Percentiles rank a stretch among this genome's conserved stretches.
phyloP scores from a whole-genome alignment of 805 yeast genomes.

The Starmerella cellae region DNA sequence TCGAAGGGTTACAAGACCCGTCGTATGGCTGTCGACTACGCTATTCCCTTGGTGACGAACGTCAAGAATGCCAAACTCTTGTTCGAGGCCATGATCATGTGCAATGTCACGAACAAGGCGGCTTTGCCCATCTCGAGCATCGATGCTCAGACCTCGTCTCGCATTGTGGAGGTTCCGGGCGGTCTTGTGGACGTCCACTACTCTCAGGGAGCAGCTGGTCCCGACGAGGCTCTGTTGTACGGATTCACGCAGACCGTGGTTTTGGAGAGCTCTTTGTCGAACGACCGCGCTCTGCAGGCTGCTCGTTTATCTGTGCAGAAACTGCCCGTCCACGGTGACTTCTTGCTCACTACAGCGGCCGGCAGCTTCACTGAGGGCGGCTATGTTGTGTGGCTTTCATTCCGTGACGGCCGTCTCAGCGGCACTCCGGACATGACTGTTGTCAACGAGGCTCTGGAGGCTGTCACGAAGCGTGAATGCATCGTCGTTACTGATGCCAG shows the following conservation, averaged over 20 bases:
- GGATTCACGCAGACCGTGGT: conserved; percentile 82
- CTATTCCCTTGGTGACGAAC: conserved; percentile 93
- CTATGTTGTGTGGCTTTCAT: conserved; percentile 51
- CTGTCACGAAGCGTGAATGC: conserved; percentile 60
- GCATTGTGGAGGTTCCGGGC: conserved; percentile 59
- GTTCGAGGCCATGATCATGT: conserved; percentile 53
- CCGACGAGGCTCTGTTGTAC: conserved; percentile 60
- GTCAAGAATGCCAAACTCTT: conserved; percentile 93
- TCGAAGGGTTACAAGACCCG: conserved; percentile 96
- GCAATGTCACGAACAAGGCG: conserved; percentile 34
- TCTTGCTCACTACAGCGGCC: conserved; percentile 70
- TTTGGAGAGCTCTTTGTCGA: conserved; percentile 49
- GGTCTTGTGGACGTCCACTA: conserved; percentile 77
- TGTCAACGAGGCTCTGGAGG: conserved; percentile 51
- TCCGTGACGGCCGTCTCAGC: conserved; percentile 30
- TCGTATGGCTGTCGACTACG: conserved; percentile 99
- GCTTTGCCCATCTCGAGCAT: conserved; percentile 41
- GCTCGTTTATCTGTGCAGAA: conserved; percentile 46
- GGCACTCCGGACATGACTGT: conserved; percentile 31
- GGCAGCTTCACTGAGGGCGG: conserved; percentile 60
- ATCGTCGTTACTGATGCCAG: conserved; percentile 87
- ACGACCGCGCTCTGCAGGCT: conserved; percentile 48
- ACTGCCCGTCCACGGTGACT: conserved; percentile 42
- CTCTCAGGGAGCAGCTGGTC: conserved; percentile 45
- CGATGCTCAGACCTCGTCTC: conserved; percentile 86